A percentile compares a stretch with the other conserved stretches of the same genome.
Evolutionary conservation across 1,139 yeast species (phyloP).

Genomic region (Hanseniaspora gamundiae): DNA sequence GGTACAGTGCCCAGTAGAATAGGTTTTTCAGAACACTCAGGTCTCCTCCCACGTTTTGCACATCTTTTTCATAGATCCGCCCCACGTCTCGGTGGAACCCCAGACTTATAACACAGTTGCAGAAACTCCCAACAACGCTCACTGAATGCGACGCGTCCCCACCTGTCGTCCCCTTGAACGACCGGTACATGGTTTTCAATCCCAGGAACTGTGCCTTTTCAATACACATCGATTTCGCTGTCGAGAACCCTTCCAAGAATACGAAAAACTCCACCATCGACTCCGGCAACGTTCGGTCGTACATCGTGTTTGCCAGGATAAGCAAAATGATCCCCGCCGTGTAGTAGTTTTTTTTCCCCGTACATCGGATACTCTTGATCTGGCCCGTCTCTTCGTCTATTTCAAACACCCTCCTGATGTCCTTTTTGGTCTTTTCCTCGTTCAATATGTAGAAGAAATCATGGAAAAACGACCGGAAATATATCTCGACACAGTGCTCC

Average conservation of each 20-base stretch:
- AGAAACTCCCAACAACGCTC: slow-evolving; percentile 13
- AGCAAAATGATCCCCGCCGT: slow-evolving; percentile 16
- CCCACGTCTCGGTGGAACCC: slow-evolving; percentile 24
- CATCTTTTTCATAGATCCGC: slow-evolving; percentile 12
- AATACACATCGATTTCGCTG: slow-evolving; percentile 15
- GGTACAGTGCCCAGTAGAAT: slow-evolving; percentile 20
- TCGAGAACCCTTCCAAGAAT: slow-evolving; percentile 13
- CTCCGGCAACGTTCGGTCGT: slow-evolving; percentile 11
- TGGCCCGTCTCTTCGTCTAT: slow-evolving; percentile 9
- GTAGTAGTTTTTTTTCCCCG: slow-evolving; percentile 14
- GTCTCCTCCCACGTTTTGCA: slow-evolving; percentile 13
- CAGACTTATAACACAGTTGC: slow-evolving; percentile 18
- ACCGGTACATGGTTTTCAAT: slow-evolving; percentile 15
- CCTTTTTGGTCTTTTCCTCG: slow-evolving; percentile 14
- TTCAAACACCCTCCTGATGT: slow-evolving; percentile 13
- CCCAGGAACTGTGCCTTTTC: slow-evolving; percentile 21
- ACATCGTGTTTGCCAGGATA: slow-evolving; percentile 15
- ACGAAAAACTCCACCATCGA: slow-evolving; percentile 12
- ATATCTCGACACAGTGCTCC: slow-evolving; percentile 4
- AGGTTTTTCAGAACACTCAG: slow-evolving; percentile 15
- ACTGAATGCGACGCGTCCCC: slow-evolving; percentile 20
- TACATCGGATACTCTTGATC: slow-evolving; percentile 9
- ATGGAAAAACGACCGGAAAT: slow-evolving; percentile 10
- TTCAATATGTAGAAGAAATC: slow-evolving; percentile 16
- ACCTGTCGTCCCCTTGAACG: slow-evolving; percentile 14